Base-by-base conservation (phyloP, 768 basidiomycete species). In the Trichaptum fuscoviolaceum region DNA sequence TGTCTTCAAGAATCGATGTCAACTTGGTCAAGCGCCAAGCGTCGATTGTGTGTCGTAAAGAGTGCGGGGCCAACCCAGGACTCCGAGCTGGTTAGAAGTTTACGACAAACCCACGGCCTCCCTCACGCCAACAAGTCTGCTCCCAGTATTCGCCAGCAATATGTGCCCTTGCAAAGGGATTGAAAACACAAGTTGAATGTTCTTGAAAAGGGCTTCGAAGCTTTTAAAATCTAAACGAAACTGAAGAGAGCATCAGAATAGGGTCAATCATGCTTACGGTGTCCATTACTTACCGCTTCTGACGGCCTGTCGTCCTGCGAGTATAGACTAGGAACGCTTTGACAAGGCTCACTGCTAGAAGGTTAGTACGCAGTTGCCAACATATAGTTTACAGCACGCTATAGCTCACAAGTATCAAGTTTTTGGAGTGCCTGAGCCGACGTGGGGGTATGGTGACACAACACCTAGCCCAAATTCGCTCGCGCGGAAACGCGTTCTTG, bases 41-140 rank as follows among this genome's bases (percentile, higher is more conserved):
- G 42, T 52, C 42, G 42, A 6, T 52, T 12, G 42, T 52, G 42
- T 4, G 15, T 52, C 42, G 42, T 52, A 52, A 52, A 52, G 42
- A 52, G 42, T 52, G 20, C 42, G 42, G 42, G 20, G 15, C 42
- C 42, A 52, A 52, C 42, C 42, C 42, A 52, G 42, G 3, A 20
- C 42, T 52, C 42, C 42, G 20, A 52, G 20, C 42, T 12, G 42
- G 42, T 12, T 6, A 52, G 42, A 52, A 52, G 42, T 52, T 52
- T 52, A 52, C 42, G 42, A 52, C 42, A 52, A 52, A 52, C 42
- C 42, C 42, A 52, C 42, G 42, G 42, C 42, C 42, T 52, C 42
- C 42, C 20, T 52, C 20, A 52, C 42, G 10, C 42, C 42, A 52
- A 52, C 30, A 30, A 52, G 2, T 52, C 42, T 52, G 15, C 42